These are phyloP conservation scores for Theileria luwenshuni DNA, from an alignment of 169 alveolate species.

Conservation along the genomic window DNA sequence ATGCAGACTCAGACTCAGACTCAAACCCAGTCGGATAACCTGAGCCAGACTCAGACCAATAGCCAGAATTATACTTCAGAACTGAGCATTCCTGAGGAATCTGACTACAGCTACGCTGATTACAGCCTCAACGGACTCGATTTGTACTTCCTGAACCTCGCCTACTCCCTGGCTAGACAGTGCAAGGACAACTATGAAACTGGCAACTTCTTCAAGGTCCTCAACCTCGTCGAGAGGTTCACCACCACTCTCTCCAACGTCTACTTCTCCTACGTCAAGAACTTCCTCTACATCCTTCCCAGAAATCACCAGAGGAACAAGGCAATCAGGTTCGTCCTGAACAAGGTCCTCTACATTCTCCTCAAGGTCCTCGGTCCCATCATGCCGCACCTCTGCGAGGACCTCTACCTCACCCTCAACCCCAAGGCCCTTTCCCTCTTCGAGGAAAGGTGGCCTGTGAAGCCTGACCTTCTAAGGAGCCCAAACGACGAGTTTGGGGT, in stretches of 20 bases:
- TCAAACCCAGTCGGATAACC: not conserved
- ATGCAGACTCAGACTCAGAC: not conserved
- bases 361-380: slow-evolving; percentile 55
- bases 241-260: slow-evolving; percentile 47
- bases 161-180: slow-evolving; percentile 31
- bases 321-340: slow-evolving; percentile 12
- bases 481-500: slow-evolving; percentile 1
- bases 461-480: slow-evolving; percentile 24
- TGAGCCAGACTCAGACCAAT: not conserved
- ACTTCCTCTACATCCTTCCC: slow-evolving; percentile 33
- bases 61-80: not conserved
- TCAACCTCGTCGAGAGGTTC: slow-evolving; percentile 35
- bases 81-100: not conserved
- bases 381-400: slow-evolving; percentile 68
- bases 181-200: slow-evolving; percentile 17
- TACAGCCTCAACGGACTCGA: slow-evolving; percentile 38
- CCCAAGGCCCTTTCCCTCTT: slow-evolving; percentile 30
- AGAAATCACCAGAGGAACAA: slow-evolving; percentile 34
- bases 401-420: slow-evolving; percentile 19
- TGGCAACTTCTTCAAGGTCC: slow-evolving; percentile 46
- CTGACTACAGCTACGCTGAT: not conserved
- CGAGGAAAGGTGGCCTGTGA: slow-evolving; percentile 37
- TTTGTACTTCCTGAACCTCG: slow-evolving; percentile 39
- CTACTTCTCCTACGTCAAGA: slow-evolving; percentile 53
- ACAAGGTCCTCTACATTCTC: slow-evolving; percentile 31